Evolutionary conservation across 2,329 filamentous ascomycete genomes (phyloP).

Genomic region (Domatiomyces globalis): DNA sequence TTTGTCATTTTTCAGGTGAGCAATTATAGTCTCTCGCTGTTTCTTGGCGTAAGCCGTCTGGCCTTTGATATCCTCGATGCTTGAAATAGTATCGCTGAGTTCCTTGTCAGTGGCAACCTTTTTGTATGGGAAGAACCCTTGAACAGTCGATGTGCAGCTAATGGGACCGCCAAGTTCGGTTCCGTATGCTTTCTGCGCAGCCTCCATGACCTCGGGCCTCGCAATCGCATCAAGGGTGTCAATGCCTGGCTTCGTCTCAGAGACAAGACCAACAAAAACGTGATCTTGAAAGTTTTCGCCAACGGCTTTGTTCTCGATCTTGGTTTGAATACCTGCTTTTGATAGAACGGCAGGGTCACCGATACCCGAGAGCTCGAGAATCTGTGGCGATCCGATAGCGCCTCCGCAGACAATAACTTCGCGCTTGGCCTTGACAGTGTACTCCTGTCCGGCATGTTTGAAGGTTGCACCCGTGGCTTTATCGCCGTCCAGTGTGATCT

Average conservation of each 20-base stretch:
- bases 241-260: slow-evolving; percentile 19
- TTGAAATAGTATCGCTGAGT: slow-evolving; percentile 22
- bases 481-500: slow-evolving; percentile 11
- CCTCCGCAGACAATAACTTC: slow-evolving; percentile 50
- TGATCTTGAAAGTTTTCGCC: slow-evolving; percentile 39
- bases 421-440: slow-evolving; percentile 22
- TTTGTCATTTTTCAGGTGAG: slow-evolving; percentile 19
- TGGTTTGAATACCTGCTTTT: slow-evolving; percentile 27
- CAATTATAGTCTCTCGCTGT: slow-evolving; percentile 24
- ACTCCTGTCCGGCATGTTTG: slow-evolving; percentile 24
- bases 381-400: slow-evolving; percentile 41
- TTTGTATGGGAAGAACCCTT: slow-evolving; percentile 28
- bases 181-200: slow-evolving; percentile 20
- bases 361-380: slow-evolving; percentile 48
- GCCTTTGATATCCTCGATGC: slow-evolving; percentile 19
- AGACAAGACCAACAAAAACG: slow-evolving; percentile 13
- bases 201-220: slow-evolving; percentile 23
- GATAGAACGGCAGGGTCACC: slow-evolving; percentile 34
- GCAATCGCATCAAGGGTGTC: slow-evolving; percentile 24
- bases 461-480: slow-evolving; percentile 33
- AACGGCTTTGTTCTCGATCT: slow-evolving; percentile 31
- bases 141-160: slow-evolving; percentile 21
- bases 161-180: slow-evolving; percentile 22
- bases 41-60: slow-evolving; percentile 23
- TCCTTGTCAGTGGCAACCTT: slow-evolving; percentile 22